Evolutionary conservation across 352 stramenopile genomes (phyloP), one percentile per base, ranked within the genome.

Genomic region (Pythium sukuiense): DNA sequence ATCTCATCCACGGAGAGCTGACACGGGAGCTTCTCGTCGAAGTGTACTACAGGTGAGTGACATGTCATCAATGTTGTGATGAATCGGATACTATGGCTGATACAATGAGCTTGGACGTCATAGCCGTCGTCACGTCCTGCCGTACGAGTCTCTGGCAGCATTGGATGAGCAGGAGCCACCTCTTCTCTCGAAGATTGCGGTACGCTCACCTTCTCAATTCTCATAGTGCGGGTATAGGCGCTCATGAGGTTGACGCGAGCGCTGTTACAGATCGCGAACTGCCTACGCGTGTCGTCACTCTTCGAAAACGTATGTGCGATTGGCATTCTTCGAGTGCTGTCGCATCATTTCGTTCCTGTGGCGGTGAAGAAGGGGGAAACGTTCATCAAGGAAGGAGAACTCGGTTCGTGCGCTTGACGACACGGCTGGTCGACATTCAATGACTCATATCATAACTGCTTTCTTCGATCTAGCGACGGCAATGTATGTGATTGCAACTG

Each of bases 291-390:
- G 6, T 93, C 85, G 0, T 89, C 85, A 6, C 59, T 95, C 4
- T 95, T 95, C 33, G 85, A 91, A 55, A 90, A 84, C 16, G 85
- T 93, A 18, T 91, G 83, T 37, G 84, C 87, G 13, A 89, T 89
- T 37, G 84, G 75, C n/a, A 89, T 96, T 55, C 43, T 95, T 35
- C 80, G 83, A 3, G 76, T 87, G 8, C 70, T 96, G 33, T 91
- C 85, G n/a, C 77, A 89, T 46, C 87, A 90, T 62, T 94, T 94
- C 49, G 73, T 85, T 2, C 85, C 85, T 14, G 77, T 87, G 1
- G 73, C 61, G 57, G 71, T 93, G 39, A 57, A 55, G 1, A 57
- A 62, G 27, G 81, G 83, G 41, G 65, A 85, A 43, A 91, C 81
- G 8, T 89, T 96, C 62, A 83, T 81, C 12, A 55, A 70, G 11